These are phyloP conservation scores for Rhizopogon salebrosus DNA, from an alignment of 768 basidiomycete species.

Conservation along the genomic window DNA sequence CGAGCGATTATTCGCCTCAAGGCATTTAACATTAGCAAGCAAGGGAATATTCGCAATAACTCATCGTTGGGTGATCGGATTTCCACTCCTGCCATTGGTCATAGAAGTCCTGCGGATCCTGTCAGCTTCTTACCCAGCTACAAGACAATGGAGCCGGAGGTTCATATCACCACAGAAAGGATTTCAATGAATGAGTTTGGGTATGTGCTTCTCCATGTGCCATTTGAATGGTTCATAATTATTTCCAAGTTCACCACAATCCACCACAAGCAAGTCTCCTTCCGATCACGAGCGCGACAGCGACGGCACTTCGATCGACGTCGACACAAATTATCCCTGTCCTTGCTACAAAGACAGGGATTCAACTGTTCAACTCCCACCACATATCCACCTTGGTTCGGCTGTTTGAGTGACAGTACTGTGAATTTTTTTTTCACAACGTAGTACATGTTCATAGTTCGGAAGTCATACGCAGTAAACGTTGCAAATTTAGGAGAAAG, in stretches of 20 bases:
- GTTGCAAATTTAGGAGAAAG: neutral
- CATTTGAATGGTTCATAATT: neutral
- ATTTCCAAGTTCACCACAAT: neutral
- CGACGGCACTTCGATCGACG: neutral
- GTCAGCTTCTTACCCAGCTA: slow-evolving; percentile 7
- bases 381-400: neutral
- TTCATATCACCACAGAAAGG: slow-evolving; percentile 56
- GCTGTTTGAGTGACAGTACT: neutral
- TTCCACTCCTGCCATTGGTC: neutral
- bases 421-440: no score
- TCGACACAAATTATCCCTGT: neutral
- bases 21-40: slow-evolving; percentile 37
- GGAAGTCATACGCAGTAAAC: neutral
- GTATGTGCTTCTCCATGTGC: slow-evolving; percentile 10
- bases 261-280: neutral
- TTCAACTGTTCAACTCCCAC: neutral
- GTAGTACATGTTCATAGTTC: neutral
- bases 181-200: slow-evolving; percentile 55
- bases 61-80: neutral
- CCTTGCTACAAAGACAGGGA: neutral
- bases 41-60: neutral
- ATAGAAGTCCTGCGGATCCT: neutral
- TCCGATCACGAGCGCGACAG: neutral
- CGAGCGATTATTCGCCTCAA: slow-evolving; percentile 64
- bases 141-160: slow-evolving; percentile 15